phyloP scores from a whole-genome alignment of 495 filamentous ascomycete genomes.

The Penicillium flavigenum region DNA sequence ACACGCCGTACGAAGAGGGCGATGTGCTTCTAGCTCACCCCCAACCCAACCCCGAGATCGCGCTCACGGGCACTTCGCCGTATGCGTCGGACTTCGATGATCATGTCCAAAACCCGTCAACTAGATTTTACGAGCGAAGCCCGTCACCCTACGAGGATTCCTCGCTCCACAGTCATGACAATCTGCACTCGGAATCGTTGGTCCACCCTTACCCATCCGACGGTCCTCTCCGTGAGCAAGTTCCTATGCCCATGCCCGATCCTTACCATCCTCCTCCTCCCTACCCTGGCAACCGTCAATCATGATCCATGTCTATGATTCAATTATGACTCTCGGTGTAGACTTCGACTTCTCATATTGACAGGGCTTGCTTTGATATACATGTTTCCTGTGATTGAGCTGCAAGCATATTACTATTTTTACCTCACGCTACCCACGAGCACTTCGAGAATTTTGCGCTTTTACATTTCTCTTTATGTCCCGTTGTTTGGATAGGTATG shows the following conservation, averaged over 20 bases:
- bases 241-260: slow-evolving; percentile 41
- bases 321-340: slow-evolving; percentile 8
- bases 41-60: slow-evolving; percentile 38
- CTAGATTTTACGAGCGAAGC: slow-evolving; percentile 22
- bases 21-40: slow-evolving; percentile 42
- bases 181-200: slow-evolving; percentile 11
- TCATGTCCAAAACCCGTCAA: slow-evolving; percentile 26
- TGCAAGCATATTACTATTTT: neutral
- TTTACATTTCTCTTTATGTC: slow-evolving; percentile 15
- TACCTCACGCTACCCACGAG: slow-evolving; percentile 28
- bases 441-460: slow-evolving; percentile 13
- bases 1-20: slow-evolving; percentile 39
- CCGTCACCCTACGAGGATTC: slow-evolving; percentile 33
- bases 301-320: slow-evolving; percentile 20
- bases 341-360: slow-evolving; percentile 9
- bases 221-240: slow-evolving; percentile 29
- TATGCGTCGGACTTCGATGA: slow-evolving; percentile 25
- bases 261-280: slow-evolving; percentile 35
- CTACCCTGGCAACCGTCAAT: slow-evolving; percentile 26
- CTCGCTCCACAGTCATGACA: slow-evolving; percentile 22
- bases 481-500: slow-evolving; percentile 26
- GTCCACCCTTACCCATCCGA: slow-evolving; percentile 20
- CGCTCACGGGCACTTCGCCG: slow-evolving; percentile 19
- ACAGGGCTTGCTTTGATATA: slow-evolving; percentile 3
- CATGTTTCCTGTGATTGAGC: slow-evolving; percentile 3